Evolutionary conservation across 306 rosid genomes (phyloP).

Genomic region (Castanopsis chinensis): DNA sequence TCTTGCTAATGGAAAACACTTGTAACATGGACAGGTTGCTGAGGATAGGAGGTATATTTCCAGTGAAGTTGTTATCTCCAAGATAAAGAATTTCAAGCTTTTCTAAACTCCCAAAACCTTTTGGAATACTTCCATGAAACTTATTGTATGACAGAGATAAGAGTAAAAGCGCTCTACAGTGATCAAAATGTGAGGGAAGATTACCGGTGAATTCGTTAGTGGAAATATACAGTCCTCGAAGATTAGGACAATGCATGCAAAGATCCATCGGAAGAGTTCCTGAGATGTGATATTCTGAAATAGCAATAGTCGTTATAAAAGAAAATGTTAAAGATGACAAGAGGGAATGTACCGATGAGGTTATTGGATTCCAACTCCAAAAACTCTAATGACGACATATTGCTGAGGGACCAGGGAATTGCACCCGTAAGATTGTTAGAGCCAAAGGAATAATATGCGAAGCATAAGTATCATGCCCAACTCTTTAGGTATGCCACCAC

Average conservation of each 20-base stretch:
- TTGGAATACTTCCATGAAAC: not conserved
- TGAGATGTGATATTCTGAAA: not conserved
- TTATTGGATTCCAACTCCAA: fast-evolving
- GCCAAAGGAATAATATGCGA: fast-evolving
- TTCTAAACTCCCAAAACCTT: not conserved
- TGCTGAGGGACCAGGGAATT: not conserved
- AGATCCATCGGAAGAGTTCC: not conserved
- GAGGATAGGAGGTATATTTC: not conserved
- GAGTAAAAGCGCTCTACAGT: not conserved
- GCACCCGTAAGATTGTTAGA: not conserved
- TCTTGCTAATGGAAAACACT: fast-evolving
- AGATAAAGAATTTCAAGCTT: not conserved
- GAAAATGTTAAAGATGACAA: not conserved
- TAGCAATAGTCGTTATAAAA: not conserved
- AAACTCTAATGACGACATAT: not conserved
- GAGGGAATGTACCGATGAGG: not conserved
- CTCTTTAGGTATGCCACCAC: not conserved
- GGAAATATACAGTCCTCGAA: not conserved
- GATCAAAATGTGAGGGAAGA: not conserved
- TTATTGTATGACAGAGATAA: not conserved
- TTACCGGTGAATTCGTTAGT: not conserved
- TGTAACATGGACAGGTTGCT: not conserved
- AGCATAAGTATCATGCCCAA: not conserved
- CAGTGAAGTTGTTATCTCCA: not conserved
- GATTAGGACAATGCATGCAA: not conserved